Conservation (phyloP, 495 filamentous ascomycete species). For the Penicillium coffeae region DNA sequence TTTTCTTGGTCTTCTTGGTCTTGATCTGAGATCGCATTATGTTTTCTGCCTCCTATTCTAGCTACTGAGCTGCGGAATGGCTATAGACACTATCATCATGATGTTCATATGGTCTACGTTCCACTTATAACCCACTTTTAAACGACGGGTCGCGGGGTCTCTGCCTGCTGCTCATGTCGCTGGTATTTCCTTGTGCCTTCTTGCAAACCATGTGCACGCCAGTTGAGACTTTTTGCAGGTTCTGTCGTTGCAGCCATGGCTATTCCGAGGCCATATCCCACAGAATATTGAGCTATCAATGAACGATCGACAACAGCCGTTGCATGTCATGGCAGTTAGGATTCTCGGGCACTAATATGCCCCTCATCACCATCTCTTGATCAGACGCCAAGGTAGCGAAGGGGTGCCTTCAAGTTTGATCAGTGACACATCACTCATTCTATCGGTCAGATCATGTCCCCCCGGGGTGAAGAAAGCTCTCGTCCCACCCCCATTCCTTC, state of each 20-base stretch:
- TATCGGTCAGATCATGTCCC: constrained; percentile 4
- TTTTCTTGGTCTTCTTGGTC: not conserved
- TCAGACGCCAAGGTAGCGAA: not conserved
- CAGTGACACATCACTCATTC: not conserved
- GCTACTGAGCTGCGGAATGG: too few species aligned
- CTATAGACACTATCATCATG: not conserved
- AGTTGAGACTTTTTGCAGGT: too few species aligned
- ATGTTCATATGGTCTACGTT: not conserved
- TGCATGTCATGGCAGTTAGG: too few species aligned
- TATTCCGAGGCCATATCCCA: too few species aligned
- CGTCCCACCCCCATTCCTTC: constrained; percentile 53
- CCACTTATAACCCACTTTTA: not conserved
- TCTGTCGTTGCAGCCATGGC: too few species aligned
- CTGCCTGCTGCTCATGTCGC: not conserved
- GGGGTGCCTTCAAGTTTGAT: not conserved
- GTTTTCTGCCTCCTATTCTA: too few species aligned
- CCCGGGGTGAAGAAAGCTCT: constrained; percentile 12
- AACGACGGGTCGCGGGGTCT: not conserved
- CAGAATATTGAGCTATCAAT: too few species aligned
- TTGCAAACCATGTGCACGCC: too few species aligned
- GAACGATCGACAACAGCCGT: not conserved
- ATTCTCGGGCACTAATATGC: too few species aligned
- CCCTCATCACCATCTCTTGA: not conserved
- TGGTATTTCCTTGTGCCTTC: too few species aligned
- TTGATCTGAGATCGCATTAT: not conserved